Conservation (phyloP, 169 alveolate species). For the Plasmodium malariae region DNA sequence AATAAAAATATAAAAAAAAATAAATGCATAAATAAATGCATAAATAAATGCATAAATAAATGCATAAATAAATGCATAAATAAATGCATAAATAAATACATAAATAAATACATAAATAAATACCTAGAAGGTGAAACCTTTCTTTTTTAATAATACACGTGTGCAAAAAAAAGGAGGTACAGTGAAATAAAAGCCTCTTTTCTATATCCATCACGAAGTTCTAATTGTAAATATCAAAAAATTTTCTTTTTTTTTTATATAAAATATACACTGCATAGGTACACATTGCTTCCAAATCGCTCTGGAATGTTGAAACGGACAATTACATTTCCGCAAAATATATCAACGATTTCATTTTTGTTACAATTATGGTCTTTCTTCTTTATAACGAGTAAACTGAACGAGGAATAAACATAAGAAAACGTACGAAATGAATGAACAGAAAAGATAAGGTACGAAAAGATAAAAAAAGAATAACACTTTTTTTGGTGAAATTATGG, state of each 20-base stretch:
- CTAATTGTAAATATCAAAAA: too few species aligned
- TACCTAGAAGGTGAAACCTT: neutral
- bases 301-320: constrained; percentile 76
- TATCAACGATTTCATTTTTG: constrained; percentile 69
- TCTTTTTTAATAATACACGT: too few species aligned
- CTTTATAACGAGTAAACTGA: constrained; percentile 57
- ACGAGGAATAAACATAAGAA: too few species aligned
- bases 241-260: neutral
- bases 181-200: too few species aligned
- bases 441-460: too few species aligned
- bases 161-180: too few species aligned
- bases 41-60: neutral
- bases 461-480: too few species aligned
- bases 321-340: constrained; percentile 73
- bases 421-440: too few species aligned
- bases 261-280: constrained; percentile 27
- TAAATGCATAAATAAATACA: neutral
- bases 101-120: constrained; percentile 14
- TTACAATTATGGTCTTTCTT: constrained; percentile 69
- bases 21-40: neutral
- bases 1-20: constrained; percentile 1
- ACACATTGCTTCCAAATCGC: constrained; percentile 76
- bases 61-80: neutral
- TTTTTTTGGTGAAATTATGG: constrained; percentile 13
- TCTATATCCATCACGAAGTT: too few species aligned